Evolutionary conservation across 768 basidiomycete genomes (phyloP), one percentile per base, ranked within the genome.

Genomic region (Pleurotus djamor): DNA sequence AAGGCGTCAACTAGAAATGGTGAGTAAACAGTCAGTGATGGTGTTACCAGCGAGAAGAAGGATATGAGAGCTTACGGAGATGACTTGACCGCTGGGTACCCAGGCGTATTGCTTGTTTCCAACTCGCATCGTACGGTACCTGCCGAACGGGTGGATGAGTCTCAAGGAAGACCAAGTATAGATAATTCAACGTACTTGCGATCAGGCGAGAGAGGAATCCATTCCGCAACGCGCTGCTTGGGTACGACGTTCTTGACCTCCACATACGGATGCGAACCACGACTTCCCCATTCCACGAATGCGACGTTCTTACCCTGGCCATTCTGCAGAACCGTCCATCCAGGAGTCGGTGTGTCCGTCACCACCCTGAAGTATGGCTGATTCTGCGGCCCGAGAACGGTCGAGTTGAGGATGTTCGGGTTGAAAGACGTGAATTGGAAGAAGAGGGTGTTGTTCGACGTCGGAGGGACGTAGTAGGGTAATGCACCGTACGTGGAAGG

Each of bases 401-500:
- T 68, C 62, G 72, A 79, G 62, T 80, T 74, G 44, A 79, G 66
- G 8, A 80, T 65, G 28, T 71, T 68, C 32, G 69, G 54, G n/a
- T 41, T 56, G 41, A 56, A 67, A 34, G 72, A 71, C 6, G 79
- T 79, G 74, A 88, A 83, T 50, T 76, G 74, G 69, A 83, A 82
- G 8, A 72, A 67, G 66, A 71, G 34, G 73, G 63, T 37, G 36
- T 73, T 70, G 8, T 75, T 64, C n/a, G 72, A 38, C 4, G 74
- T 66, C 13, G 74, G 50, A 38, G 73, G 59, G 35, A 71, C 55
- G 0, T 82, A 79, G 63, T 83, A 85, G 33, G 87, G 87, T 17
- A 88, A 80, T 0, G 85, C 86, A 5, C 87, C 87, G 65, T 82
- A 84, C 60, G 87, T 71, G 48, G 87, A 87, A 51, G 85, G 81